Evolutionary conservation across 2,329 filamentous ascomycete species (phyloP).

Genomic region (Calonectria fujianensis): DNA sequence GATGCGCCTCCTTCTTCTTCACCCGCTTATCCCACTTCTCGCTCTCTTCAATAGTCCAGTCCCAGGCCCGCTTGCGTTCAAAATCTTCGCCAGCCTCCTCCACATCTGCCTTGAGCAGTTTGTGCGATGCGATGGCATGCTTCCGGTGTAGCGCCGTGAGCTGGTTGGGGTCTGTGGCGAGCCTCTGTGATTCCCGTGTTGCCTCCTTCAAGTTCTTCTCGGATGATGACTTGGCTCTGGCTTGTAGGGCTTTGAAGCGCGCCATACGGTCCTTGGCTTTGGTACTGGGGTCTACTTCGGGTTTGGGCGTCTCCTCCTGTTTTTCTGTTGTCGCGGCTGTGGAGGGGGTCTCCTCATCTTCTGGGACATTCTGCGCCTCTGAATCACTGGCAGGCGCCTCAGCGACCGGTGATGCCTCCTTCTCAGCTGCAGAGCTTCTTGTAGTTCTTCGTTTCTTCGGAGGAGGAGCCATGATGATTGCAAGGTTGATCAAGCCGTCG

Average conservation of each 20-base stretch:
- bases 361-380: conserved; percentile 16
- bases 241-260: conserved; percentile 91
- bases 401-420: neutral
- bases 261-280: conserved; percentile 81
- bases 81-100: conserved; percentile 92
- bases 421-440: conserved; percentile 9
- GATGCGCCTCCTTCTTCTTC: conserved; percentile 87
- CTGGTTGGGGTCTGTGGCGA: conserved; percentile 85
- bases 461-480: conserved; percentile 53
- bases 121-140: conserved; percentile 91
- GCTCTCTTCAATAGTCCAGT: conserved; percentile 96
- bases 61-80: conserved; percentile 98
- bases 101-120: conserved; percentile 93
- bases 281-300: conserved; percentile 58
- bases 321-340: conserved; percentile 43
- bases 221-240: conserved; percentile 83
- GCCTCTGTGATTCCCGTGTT: conserved; percentile 86
- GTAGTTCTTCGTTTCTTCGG: conserved; percentile 55
- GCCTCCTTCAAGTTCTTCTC: conserved; percentile 89
- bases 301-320: conserved; percentile 35
- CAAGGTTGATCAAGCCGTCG: conserved; percentile 21
- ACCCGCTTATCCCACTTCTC: conserved; percentile 95
- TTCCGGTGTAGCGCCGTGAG: conserved; percentile 88
- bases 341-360: conserved; percentile 28
- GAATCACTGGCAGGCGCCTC: neutral